Evolutionary conservation across 2,329 filamentous ascomycete genomes (phyloP), one percentile per base, ranked within the genome.

Genomic region (Herpotrichia juniperi): DNA sequence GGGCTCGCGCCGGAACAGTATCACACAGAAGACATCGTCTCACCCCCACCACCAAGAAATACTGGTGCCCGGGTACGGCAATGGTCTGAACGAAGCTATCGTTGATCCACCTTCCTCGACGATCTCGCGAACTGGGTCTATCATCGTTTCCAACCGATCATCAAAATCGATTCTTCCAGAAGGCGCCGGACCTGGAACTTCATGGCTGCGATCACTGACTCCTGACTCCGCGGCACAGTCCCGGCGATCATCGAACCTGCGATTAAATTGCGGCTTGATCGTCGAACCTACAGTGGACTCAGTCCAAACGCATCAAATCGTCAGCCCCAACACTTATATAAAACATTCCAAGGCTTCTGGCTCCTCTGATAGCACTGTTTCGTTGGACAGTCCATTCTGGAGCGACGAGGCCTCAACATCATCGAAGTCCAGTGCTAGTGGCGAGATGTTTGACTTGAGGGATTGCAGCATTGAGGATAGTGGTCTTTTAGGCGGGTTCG

Each of bases 61-160:
- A 24, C 52, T 76, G 8, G 64, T 76, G 1, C 70, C 74, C 24
- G 71, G 72, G 1, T 74, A 75, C 42, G 73, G 72, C 11, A 74
- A 75, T 25, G 74, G 69, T 0, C 48, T 69, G 16, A 72, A 70
- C 24, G 57, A 64, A 26, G 55, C 62, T 5, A 54, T 55, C 3
- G 22, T 54, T 17, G 50, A 45, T 4, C 42, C 57, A 25, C 40
- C 56, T 2, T 44, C 46, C 10, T 40, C 40, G 8, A 16, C 31
- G 17, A n/a, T 53, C 2, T 48, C 47, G 14, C 43, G 42, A 31
- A 44, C 25, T n/a, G 35, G 32, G 12, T 30, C 49, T 19, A 14
- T 42, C 24, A 40, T n/a, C 30, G 10, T 17, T 19, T 56, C 51
- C 10, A 47, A 54, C 6, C 50, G 51, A 19, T 58, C 58, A 7